Conservation (phyloP, 2,329 filamentous ascomycete species). For the Aspergillus sp. region DNA sequence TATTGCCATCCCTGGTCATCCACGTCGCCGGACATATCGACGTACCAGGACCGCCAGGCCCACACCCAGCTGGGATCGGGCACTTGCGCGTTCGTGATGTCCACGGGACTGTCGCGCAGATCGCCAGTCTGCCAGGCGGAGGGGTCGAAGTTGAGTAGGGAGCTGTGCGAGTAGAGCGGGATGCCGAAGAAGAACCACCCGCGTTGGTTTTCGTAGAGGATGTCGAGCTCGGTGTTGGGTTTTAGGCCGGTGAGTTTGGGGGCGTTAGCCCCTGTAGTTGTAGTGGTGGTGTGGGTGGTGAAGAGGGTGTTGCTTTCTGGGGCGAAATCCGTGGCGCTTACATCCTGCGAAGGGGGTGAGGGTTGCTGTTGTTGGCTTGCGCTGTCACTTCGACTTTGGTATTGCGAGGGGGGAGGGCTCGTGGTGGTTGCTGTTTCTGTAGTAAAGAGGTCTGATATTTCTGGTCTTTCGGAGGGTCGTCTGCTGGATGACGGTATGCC, state of each 20-base stretch:
- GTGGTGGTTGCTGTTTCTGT: not conserved
- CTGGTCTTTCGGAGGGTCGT: constrained; percentile 12
- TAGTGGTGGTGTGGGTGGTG: constrained; percentile 4
- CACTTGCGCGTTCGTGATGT: constrained; percentile 83
- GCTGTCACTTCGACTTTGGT: not conserved
- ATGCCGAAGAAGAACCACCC: constrained; percentile 87
- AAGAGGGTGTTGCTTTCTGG: not conserved
- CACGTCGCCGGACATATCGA: constrained; percentile 75
- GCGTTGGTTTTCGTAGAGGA: constrained; percentile 94
- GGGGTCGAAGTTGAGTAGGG: constrained; percentile 83
- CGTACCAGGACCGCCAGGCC: constrained; percentile 72
- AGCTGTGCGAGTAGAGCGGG: constrained; percentile 83
- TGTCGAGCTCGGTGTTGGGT: constrained; percentile 64
- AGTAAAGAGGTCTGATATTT: constrained; percentile 2
- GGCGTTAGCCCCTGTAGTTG: not conserved
- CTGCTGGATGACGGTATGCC: not conserved
- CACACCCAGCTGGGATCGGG: constrained; percentile 96
- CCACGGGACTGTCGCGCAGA: constrained; percentile 60
- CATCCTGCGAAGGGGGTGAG: constrained; percentile 1
- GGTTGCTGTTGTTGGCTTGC: not conserved
- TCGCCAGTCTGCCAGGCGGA: constrained; percentile 77
- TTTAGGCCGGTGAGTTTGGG: constrained; percentile 22
- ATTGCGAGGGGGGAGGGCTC: not conserved
- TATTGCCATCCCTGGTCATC: constrained; percentile 97
- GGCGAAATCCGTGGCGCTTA: constrained; percentile 20